Evolutionary conservation across 176 grass and related monocot genomes (phyloP).

Genomic region (Rhynchospora breviuscula): DNA sequence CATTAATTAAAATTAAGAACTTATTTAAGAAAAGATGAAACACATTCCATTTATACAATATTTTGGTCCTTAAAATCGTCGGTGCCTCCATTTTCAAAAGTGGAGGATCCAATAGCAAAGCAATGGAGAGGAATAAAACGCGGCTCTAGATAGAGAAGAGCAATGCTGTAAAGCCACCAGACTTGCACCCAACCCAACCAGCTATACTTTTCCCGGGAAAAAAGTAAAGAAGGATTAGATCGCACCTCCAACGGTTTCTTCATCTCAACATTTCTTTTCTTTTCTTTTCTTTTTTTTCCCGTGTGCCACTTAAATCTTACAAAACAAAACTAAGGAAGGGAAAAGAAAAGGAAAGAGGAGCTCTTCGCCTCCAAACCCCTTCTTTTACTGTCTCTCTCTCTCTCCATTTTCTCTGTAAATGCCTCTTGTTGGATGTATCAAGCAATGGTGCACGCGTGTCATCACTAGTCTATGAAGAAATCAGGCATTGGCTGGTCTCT

Average conservation of each 20-base stretch:
- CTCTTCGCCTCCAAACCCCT: neutral
- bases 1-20: neutral
- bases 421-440: constrained; percentile 3
- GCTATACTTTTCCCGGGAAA: constrained; percentile 12
- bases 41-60: neutral
- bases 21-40: neutral
- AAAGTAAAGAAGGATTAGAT: constrained; percentile 2
- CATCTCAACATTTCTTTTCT: neutral
- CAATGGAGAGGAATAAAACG: neutral
- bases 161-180: constrained; percentile 2
- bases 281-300: neutral
- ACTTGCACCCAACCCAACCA: constrained; percentile 18
- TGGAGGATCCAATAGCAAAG: neutral
- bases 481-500: neutral
- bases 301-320: neutral
- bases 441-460: neutral
- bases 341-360: neutral
- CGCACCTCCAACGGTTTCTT: constrained; percentile 19
- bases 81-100: neutral
- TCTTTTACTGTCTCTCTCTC: neutral
- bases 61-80: neutral
- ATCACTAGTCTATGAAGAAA: constrained; percentile 8
- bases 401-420: neutral
- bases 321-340: neutral
- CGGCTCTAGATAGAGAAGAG: neutral